phyloP scores from a whole-genome alignment of 768 basidiomycete species.

The Termitomyces sp. region DNA sequence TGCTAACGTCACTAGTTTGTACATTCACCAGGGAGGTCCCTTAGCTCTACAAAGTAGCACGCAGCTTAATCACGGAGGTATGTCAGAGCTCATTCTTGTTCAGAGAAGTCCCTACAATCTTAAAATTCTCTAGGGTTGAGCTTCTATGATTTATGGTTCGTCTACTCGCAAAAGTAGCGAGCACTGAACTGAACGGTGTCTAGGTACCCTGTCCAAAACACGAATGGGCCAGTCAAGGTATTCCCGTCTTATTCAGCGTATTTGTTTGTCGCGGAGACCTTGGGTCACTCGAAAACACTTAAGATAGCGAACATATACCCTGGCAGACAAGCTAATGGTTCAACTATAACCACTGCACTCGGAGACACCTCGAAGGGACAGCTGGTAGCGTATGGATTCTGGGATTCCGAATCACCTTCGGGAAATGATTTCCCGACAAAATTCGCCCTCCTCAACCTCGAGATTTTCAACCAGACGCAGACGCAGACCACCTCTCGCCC shows the following conservation, averaged over 20 bases:
- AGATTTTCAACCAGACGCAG: conserved; percentile 46
- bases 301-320: conserved; percentile 45
- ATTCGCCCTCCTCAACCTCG: conserved; percentile 42
- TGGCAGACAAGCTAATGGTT: conserved; percentile 45
- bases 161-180: background rate
- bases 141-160: conserved; percentile 43
- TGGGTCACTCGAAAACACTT: conserved; percentile 36
- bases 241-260: conserved; percentile 52
- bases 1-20: conserved; percentile 27
- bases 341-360: conserved; percentile 43
- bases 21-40: conserved; percentile 51
- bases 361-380: conserved; percentile 44
- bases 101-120: background rate
- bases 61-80: conserved; percentile 44
- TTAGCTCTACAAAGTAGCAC: conserved; percentile 43
- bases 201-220: conserved; percentile 44
- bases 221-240: conserved; percentile 42
- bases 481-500: conserved; percentile 37
- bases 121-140: conserved; percentile 23
- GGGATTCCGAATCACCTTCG: conserved; percentile 27
- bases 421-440: conserved; percentile 33
- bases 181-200: background rate
- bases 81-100: conserved; percentile 4
- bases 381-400: conserved; percentile 46
- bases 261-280: conserved; percentile 42